Evolutionary conservation across 2,329 filamentous ascomycete species (phyloP), one percentile per base, ranked within the genome.

Genomic region (Westerdykella sp.): DNA sequence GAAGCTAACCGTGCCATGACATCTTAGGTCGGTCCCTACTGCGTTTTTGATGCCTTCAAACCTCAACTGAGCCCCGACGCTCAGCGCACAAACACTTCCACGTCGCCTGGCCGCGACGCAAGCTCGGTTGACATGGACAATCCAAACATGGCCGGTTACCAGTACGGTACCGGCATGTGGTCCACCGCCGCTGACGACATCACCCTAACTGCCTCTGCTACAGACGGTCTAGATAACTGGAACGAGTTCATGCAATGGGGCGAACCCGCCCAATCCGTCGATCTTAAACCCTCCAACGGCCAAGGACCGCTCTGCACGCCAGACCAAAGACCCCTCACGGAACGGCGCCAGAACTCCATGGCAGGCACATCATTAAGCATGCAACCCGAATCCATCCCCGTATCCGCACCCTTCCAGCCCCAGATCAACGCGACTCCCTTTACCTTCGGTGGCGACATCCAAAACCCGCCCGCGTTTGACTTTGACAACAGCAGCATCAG

Each of bases 161-260:
- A 60, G 37, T 66, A 63, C 42, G 36, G 28, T 34, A 48, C 43
- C 45, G 56, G 49, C 48, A 53, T 60, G 53, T 59, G 63, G 32
- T 14, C 59, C 22, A 60, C 61, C 3, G 54, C 60, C 1, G 54
- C 46, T 37, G 62, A 66, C 44, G 61, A 66, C 46, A 50, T 65
- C 46, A 48, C 62, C 15, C 51, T 67, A 42, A 41, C 53, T 23
- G 53, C 62, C 11, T 44, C 61, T 9, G 53, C 60, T 44, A 42
- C 37, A 21, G 59, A 62, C 37, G 55, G 65, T 22, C 53, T 62
- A 39, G 59, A 66, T 39, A 64, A 67, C 51, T 74, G 71, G 70
- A 70, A 69, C 51, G 67, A 73, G 36, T 74, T 69, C 68, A 68
- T 74, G 63, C 61, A 68, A 44, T 73, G 69, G 69, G 69, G 73